Base-by-base conservation (phyloP, 2,329 filamentous ascomycete species). In the Microcera coccophila region DNA sequence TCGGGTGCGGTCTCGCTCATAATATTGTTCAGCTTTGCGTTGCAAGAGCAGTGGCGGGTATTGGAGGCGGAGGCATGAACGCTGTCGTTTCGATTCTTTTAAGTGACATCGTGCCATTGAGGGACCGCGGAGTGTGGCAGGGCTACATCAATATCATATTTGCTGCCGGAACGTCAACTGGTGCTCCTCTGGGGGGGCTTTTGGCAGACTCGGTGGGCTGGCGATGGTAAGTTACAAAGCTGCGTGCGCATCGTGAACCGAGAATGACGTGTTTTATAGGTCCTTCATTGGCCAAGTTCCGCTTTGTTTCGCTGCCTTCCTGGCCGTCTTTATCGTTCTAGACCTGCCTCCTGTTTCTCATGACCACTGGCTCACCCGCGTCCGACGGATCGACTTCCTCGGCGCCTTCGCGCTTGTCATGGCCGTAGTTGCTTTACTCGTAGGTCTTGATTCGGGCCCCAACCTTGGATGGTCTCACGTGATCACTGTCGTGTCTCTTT, bases 171-270 rank as follows among this genome's bases (percentile, higher is more conserved):
- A 76, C 84, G 3, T 78, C 80, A 4, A 72, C 75, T 4, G 87
- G 87, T 3, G 85, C 82, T 4, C 84, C 86, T 0, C 52, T 91
- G 0, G 87, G 79, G 50, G 86, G 87, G 3, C 61, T 87, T 5
- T 62, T 90, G n/a, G 79, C 84, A 0, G 85, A 90, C 61, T 78
- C 73, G 4, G 74, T 90, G 39, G 84, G 85, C 24, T 90, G 86
- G 86, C 71, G 86, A 51, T 89, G 84, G 82, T 81, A 66, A 59
- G 69, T 58, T 26, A 18, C 32, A 41, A 7, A 18, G 3, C 15
- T 7, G 15, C 12, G 17, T 3, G 5, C 2, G 5, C 9, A 15
- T 24, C 14, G 38, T 4, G 35, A n/a, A 16, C 14, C 4, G 3
- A 12, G 18, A 12, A 9, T 21, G 10, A 5, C 19, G 18, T 2